Evolutionary conservation across 2,329 filamentous ascomycete genomes (phyloP), one percentile per base, ranked within the genome.

Genomic region (Apiospora arundinis): DNA sequence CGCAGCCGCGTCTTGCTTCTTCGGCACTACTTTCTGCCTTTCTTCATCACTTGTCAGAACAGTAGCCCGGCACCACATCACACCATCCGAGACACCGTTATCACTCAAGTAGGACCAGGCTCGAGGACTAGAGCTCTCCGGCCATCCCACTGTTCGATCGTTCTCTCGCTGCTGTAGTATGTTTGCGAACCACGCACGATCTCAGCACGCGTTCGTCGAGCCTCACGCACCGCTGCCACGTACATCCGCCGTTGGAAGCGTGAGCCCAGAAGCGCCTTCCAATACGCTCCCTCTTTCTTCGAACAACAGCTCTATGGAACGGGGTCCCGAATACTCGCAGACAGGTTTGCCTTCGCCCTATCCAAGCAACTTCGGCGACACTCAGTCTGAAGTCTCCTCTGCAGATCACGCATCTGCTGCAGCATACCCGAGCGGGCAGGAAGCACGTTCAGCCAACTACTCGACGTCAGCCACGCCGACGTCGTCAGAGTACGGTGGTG

Each of bases 371-470:
- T 88, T 87, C 84, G 88, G 85, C 86, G 87, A 90, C 87, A 85
- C 89, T 85, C 89, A 92, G 88, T 95, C 94, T 95, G 94, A 97
- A 92, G 91, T 89, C 83, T 90, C 92, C 83, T 85, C 89, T 85
- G 91, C 93, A 96, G 95, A 97, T 92, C 93, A 94, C 89, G 89
- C 92, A 85, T 93, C 95, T 93, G 92, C 93, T 92, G 93, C 93
- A 85, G 93, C 95, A 85, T 97, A 97, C 85, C 88, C 93, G 78
- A 90, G 91, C 80, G 92, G 93, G 81, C 92, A 93, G 86, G 95
- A 97, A 86, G 90, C 91, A 80, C 91, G 93, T 82, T 85, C 91
- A 72, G 82, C 80, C 76, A 92, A 89, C 82, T 93, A 94, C 83
- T 92, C 92, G 73, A 88, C 91, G 74, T 91, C 92, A 77, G 93